Conservation (phyloP, 257 asterid genomes). For the Mitragyna speciosa region DNA sequence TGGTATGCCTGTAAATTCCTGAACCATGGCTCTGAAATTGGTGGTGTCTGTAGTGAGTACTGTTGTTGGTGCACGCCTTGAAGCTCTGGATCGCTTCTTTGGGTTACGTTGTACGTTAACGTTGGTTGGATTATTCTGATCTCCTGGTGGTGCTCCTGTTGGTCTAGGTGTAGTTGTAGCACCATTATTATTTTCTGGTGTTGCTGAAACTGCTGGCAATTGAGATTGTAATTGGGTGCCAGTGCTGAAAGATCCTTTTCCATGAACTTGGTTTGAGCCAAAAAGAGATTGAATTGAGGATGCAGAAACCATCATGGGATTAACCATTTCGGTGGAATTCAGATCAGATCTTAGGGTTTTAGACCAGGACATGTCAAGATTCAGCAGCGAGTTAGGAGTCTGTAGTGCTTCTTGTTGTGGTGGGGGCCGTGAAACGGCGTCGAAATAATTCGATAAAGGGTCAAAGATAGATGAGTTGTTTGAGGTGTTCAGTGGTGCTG, state of each 20-base stretch:
- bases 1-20: slow-evolving; percentile 86
- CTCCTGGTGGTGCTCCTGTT: background rate
- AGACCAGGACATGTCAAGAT: slow-evolving; percentile 40
- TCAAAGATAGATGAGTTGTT: slow-evolving; percentile 38
- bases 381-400: slow-evolving; percentile 21
- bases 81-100: slow-evolving; percentile 78
- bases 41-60: slow-evolving; percentile 74
- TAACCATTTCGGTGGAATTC: slow-evolving; percentile 18
- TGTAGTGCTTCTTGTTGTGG: background rate
- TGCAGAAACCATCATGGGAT: slow-evolving; percentile 19
- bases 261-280: background rate
- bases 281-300: slow-evolving; percentile 19
- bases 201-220: background rate
- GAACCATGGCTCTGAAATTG: slow-evolving; percentile 95
- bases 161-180: slow-evolving; percentile 5
- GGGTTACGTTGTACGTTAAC: slow-evolving; percentile 62
- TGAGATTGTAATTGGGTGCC: background rate
- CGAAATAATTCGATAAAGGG: slow-evolving; percentile 45
- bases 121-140: slow-evolving; percentile 19
- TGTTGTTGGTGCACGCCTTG: slow-evolving; percentile 90
- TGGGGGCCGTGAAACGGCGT: slow-evolving; percentile 19
- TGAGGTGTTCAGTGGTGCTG: slow-evolving; percentile 13
- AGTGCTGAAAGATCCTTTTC: background rate
- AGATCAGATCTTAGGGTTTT: slow-evolving; percentile 42
- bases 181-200: background rate